Evolutionary conservation across 768 basidiomycete species (phyloP), one percentile per base, ranked within the genome.

Genomic region (Erythrobasidium yunnanense): DNA sequence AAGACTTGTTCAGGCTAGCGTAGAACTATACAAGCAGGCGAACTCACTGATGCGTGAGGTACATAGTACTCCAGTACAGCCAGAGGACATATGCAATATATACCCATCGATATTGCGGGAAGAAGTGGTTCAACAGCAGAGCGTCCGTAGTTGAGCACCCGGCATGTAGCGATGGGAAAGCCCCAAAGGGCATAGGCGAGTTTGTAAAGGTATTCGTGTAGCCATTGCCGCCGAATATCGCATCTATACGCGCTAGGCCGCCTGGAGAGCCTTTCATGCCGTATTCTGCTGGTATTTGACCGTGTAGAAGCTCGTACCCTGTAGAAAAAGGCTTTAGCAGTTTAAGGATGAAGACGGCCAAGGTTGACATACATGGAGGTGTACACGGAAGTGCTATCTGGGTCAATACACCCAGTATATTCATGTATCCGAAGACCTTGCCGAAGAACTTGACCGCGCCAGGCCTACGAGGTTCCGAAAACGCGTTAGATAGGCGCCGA

Each of bases 11-110:
- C 1, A 20, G 22, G 50, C 38, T 54, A 65, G 62, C n/a, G 3
- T 4, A 57, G n/a, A 6, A 25, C 13, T 1, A 46, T 58, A 32
- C 4, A 46, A 27, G 20, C 17, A 60, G 38, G n/a, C 22, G 65
- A 4, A 62, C 57, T 62, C 57, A 62, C 57, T 65, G 67, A 67
- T 96, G 92, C 2, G 89, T 90, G 72, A 95, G 85, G 79, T 95
- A 95, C 93, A 97, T 97, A 23, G 93, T 96, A 8, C 88, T 85
- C 95, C 95, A 99, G 76, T 93, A 97, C 2, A 99, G 82, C 18
- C 88, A 78, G 4, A 83, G 84, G 1, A 84, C 85, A 77, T 97
- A 99, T 1, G 77, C 79, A 88, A 90, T 96, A 62, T 70, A 73
- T 17, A 68, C 55, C 6, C 55, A 38, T 3, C 65, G 45, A 2